Percentiles rank a stretch among this genome's conserved stretches.
These are phyloP conservation scores for Russula brevipes DNA, from an alignment of 768 basidiomycete genomes.

Conservation along the genomic window DNA sequence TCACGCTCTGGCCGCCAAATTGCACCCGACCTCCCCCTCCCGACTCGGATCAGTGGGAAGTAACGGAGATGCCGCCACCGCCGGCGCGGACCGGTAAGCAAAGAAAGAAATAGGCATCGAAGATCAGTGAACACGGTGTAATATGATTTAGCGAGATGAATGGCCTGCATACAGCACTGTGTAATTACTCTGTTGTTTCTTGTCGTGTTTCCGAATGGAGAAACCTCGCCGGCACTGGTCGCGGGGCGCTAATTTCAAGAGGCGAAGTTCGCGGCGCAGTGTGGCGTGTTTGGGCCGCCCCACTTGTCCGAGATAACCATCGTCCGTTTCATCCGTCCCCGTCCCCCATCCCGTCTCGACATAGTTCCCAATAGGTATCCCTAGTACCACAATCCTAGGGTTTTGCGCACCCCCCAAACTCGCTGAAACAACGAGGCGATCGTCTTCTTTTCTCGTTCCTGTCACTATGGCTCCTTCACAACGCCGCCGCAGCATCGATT, in stretches of 20 bases:
- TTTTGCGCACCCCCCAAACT: not conserved
- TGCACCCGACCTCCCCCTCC: conserved; percentile 35
- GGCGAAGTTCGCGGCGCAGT: not conserved
- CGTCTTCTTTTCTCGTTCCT: not conserved
- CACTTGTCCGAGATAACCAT: not conserved
- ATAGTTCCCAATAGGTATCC: conserved; percentile 1
- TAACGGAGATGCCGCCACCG: conserved; percentile 29
- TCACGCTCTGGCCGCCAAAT: conserved; percentile 14
- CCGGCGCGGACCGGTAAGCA: conserved; percentile 10
- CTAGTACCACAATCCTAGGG: conserved; percentile 19
- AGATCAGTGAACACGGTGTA: not conserved
- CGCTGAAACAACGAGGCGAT: conserved; percentile 12
- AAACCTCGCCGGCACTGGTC: too few relatives aligned
- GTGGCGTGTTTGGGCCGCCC: too few relatives aligned
- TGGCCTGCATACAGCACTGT: too few relatives aligned
- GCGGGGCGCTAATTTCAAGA: too few relatives aligned
- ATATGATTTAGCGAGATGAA: conserved; percentile 1
- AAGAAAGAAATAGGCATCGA: conserved; percentile 13
- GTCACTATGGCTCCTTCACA: conserved; percentile 12
- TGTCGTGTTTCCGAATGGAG: not conserved
- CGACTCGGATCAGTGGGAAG: conserved; percentile 37
- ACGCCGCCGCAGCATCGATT: conserved; percentile 22
- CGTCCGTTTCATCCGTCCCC: not conserved
- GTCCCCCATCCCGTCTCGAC: not conserved
- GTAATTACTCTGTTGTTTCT: too few relatives aligned